These are phyloP conservation scores for Wickerhamiella vanderwaltii DNA, from an alignment of 805 yeast genomes.

Conservation along the genomic window DNA sequence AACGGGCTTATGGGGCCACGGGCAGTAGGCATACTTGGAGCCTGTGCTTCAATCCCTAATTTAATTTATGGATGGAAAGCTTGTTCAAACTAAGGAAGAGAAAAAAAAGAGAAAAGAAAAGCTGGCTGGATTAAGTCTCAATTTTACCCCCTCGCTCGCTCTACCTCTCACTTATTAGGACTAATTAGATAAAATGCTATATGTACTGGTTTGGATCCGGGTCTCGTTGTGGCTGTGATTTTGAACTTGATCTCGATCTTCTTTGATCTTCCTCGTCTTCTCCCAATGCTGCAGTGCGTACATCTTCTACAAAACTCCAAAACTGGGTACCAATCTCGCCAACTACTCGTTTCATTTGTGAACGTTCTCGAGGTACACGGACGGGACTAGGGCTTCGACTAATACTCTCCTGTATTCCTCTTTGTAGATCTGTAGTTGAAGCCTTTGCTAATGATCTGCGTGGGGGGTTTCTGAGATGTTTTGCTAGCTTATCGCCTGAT, in stretches of 20 bases:
- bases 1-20: slow-evolving; percentile 26
- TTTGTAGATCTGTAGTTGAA: slow-evolving; percentile 11
- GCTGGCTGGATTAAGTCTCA: too few relatives aligned
- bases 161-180: too few relatives aligned
- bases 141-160: too few relatives aligned
- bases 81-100: too few relatives aligned
- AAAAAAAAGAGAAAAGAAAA: too few relatives aligned
- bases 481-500: slow-evolving; percentile 16
- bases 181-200: too few relatives aligned
- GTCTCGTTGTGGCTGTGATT: background rate
- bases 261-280: slow-evolving; percentile 15
- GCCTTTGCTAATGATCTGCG: slow-evolving; percentile 3
- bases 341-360: slow-evolving; percentile 20
- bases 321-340: slow-evolving; percentile 28
- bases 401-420: slow-evolving; percentile 1
- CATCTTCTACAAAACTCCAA: slow-evolving; percentile 29
- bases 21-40: slow-evolving; percentile 31
- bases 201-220: slow-evolving; percentile 9
- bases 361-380: slow-evolving; percentile 9
- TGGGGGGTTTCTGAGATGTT: slow-evolving; percentile 10
- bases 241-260: background rate
- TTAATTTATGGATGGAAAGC: slow-evolving; percentile 4
- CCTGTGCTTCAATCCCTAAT: slow-evolving; percentile 24
- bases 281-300: slow-evolving; percentile 27
- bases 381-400: slow-evolving; percentile 14